phyloP scores from a whole-genome alignment of 2,329 filamentous ascomycete species.

The Cladophialophora bantiana region DNA sequence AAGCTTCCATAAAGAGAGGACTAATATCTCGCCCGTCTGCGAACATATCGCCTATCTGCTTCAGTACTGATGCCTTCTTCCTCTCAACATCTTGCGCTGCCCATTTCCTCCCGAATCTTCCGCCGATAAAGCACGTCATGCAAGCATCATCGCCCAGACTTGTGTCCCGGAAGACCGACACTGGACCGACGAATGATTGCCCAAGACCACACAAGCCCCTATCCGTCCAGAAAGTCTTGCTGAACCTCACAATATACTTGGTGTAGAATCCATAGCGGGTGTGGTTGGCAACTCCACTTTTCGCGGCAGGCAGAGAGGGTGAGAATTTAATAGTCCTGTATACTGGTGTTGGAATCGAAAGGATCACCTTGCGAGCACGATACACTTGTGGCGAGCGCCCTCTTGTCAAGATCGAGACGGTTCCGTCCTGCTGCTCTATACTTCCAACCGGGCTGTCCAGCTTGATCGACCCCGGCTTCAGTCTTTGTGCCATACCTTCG shows the following conservation, averaged over 20 bases:
- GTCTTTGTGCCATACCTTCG: constrained; percentile 46
- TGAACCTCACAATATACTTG: constrained; percentile 59
- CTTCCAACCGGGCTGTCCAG: constrained; percentile 43
- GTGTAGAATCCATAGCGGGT: constrained; percentile 57
- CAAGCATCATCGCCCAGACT: constrained; percentile 44
- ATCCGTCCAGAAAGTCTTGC: constrained; percentile 54
- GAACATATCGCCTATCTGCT: constrained; percentile 46
- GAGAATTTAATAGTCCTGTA: constrained; percentile 56
- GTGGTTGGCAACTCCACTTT: constrained; percentile 48
- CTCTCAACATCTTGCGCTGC: constrained; percentile 37
- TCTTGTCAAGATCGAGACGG: constrained; percentile 34
- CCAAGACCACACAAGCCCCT: constrained; percentile 49
- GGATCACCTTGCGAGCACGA: constrained; percentile 55
- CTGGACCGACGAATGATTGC: constrained; percentile 49
- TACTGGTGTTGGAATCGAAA: constrained; percentile 57
- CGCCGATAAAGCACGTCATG: constrained; percentile 53
- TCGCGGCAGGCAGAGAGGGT: constrained; percentile 55
- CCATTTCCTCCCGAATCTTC: constrained; percentile 48
- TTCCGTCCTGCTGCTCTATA: constrained; percentile 40
- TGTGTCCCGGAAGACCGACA: constrained; percentile 50
- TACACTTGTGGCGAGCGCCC: constrained; percentile 39
- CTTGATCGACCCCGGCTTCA: constrained; percentile 45
- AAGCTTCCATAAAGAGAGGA: constrained; percentile 35
- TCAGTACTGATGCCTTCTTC: constrained; percentile 42
- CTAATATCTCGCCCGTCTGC: constrained; percentile 32